Percentiles rank a stretch among this genome's conserved stretches.
These are phyloP conservation scores for Agrostemma githago DNA, from an alignment of 148 eudicot genomes.

Conservation along the genomic window DNA sequence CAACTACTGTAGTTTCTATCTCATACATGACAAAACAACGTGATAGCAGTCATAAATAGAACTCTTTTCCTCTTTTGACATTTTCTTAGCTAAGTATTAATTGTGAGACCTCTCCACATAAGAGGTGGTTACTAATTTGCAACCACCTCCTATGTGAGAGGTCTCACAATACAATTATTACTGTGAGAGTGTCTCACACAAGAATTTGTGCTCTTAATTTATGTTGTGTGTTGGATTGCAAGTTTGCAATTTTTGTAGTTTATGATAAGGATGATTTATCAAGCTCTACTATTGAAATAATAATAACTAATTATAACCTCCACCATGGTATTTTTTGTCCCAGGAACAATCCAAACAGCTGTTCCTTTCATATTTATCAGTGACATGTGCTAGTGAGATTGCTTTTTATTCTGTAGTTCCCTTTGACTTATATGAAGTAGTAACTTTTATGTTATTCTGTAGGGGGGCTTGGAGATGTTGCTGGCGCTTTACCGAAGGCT, in stretches of 20 bases:
- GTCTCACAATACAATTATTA: too few species aligned
- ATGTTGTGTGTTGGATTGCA: not conserved
- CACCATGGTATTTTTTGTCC: not conserved
- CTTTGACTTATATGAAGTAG: not conserved
- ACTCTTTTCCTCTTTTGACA: not conserved
- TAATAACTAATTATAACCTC: not conserved
- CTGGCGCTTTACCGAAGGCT: constrained; percentile 97
- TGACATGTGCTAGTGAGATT: not conserved
- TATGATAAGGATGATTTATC: not conserved
- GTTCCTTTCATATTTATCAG: not conserved
- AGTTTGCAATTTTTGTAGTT: not conserved
- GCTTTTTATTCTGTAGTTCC: not conserved
- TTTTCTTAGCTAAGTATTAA: too few species aligned
- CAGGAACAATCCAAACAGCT: not conserved
- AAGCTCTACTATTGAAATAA: not conserved
- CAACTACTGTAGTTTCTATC: not conserved
- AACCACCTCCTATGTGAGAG: too few species aligned
- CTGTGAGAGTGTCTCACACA: too few species aligned
- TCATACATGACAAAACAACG: not conserved
- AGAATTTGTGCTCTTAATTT: not conserved
- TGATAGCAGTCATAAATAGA: not conserved
- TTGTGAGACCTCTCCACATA: too few species aligned
- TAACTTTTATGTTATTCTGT: constrained; percentile 28
- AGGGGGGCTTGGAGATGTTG: constrained; percentile 99
- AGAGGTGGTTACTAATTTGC: too few species aligned